A percentile compares a stretch with the other conserved stretches of the same genome.
Evolutionary conservation across 768 basidiomycete species (phyloP).

Genomic region (Tricholoma terreum): DNA sequence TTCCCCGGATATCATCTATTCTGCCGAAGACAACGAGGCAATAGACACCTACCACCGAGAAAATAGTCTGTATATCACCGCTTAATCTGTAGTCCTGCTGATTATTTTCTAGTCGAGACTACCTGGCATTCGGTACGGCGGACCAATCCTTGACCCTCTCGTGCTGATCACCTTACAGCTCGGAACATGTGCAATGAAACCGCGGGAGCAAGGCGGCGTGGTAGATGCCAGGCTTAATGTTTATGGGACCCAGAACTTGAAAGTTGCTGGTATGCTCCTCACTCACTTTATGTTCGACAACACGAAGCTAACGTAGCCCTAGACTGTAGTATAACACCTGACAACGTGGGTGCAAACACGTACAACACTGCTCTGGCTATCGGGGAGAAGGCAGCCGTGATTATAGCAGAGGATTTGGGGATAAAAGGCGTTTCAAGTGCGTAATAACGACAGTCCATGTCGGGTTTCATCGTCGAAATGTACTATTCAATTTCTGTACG

Average conservation of each 20-base stretch:
- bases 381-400: conserved; percentile 60
- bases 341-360: conserved; percentile 40
- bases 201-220: conserved; percentile 53
- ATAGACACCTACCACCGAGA: conserved; percentile 39
- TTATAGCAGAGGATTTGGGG: conserved; percentile 54
- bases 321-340: conserved; percentile 40
- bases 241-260: conserved; percentile 54
- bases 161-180: conserved; percentile 34
- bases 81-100: not conserved
- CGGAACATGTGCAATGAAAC: conserved; percentile 69
- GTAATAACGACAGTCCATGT: not conserved
- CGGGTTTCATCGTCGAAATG: no score
- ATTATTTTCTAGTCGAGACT: conserved; percentile 30
- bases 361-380: conserved; percentile 43
- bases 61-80: conserved; percentile 21
- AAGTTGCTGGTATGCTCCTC: conserved; percentile 46
- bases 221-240: conserved; percentile 62
- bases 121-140: conserved; percentile 44
- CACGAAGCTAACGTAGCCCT: not conserved
- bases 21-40: conserved; percentile 37
- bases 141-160: not conserved
- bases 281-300: not conserved
- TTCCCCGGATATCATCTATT: conserved; percentile 39
- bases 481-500: no score
- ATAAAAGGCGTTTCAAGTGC: conserved; percentile 13